These are phyloP conservation scores for Candida maltosa DNA, from an alignment of 805 yeast species.

Conservation along the genomic window DNA sequence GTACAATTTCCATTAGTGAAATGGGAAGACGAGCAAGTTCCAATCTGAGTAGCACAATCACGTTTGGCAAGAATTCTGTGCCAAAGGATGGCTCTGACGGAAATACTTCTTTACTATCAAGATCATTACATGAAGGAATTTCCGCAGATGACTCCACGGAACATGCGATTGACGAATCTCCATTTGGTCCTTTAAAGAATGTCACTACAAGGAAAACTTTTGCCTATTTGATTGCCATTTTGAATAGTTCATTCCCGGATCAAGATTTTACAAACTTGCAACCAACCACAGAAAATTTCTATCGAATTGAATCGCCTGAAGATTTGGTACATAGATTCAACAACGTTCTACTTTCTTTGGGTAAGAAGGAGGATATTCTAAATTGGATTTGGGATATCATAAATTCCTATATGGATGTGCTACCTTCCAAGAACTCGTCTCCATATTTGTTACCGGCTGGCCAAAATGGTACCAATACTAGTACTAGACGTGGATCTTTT, in stretches of 20 bases:
- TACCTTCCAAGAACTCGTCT: slow-evolving; percentile 28
- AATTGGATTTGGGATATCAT: slow-evolving; percentile 87
- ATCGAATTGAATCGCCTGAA: slow-evolving; percentile 31
- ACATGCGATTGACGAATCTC: slow-evolving; percentile 46
- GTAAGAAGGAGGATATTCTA: slow-evolving; percentile 37
- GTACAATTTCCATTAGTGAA: slow-evolving; percentile 16
- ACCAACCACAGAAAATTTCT: slow-evolving; percentile 63
- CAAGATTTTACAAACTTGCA: slow-evolving; percentile 88
- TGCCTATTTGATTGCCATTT: slow-evolving; percentile 84
- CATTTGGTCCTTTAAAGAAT: slow-evolving; percentile 89
- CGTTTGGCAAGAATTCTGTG: slow-evolving; percentile 6
- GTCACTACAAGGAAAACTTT: slow-evolving; percentile 85
- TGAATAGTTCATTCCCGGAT: slow-evolving; percentile 92
- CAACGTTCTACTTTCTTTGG: slow-evolving; percentile 59
- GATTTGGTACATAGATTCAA: slow-evolving; percentile 67
- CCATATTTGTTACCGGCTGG: slow-evolving; percentile 16
- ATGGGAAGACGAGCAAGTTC: slow-evolving; percentile 26
- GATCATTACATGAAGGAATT: slow-evolving; percentile 18
- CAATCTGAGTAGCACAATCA: slow-evolving; percentile 17
- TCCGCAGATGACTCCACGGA: slow-evolving; percentile 12
- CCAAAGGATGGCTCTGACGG: slow-evolving; percentile 1
- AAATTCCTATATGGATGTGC: slow-evolving; percentile 74
- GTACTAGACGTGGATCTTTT: slow-evolving; percentile 6
- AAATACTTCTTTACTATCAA: slow-evolving; percentile 15
- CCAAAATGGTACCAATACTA: slow-evolving; percentile 14